Evolutionary conservation across 225 moss, liverwort and hornwort genomes (phyloP).

Genomic region (Physcomitrellopsis africana): DNA sequence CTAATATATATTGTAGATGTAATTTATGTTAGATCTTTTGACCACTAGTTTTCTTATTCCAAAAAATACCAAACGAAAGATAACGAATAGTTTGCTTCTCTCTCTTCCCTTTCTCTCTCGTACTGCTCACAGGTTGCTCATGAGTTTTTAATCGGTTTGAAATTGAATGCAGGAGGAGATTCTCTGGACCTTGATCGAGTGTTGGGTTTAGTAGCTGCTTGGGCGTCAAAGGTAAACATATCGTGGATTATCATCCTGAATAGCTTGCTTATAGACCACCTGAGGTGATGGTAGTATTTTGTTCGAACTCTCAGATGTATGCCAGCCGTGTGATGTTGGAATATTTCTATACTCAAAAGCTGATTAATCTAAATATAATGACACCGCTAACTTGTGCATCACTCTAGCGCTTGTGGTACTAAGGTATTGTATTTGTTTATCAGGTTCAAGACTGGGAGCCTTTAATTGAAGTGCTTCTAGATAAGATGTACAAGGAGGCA

Average conservation of each 20-base stretch:
- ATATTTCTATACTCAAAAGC: neutral
- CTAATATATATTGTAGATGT: neutral
- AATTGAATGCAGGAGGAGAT: slow-evolving; percentile 49
- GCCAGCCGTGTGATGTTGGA: slow-evolving; percentile 21
- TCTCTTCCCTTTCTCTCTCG: slow-evolving; percentile 10
- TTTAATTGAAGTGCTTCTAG: slow-evolving; percentile 54
- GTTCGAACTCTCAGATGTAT: neutral
- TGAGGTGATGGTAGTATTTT: slow-evolving; percentile 14
- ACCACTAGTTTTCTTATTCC: neutral
- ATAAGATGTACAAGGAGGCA: slow-evolving; percentile 90
- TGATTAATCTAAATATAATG: neutral
- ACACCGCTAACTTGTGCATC: neutral
- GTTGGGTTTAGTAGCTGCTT: slow-evolving; percentile 70
- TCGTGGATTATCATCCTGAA: neutral
- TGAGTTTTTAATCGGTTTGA: slow-evolving; percentile 16
- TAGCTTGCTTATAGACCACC: slow-evolving; percentile 11
- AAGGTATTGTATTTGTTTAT: slow-evolving; percentile 28
- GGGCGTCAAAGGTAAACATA: slow-evolving; percentile 76
- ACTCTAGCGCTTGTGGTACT: slow-evolving; percentile 18
- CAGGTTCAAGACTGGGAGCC: slow-evolving; percentile 81
- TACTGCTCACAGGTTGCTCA: neutral
- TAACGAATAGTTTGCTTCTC: slow-evolving; percentile 23
- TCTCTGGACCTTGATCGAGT: slow-evolving; percentile 81
- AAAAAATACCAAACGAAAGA: neutral
- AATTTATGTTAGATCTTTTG: slow-evolving; percentile 13